Conservation (phyloP, 805 yeast genomes). For the Pichia pseudocactophila region DNA sequence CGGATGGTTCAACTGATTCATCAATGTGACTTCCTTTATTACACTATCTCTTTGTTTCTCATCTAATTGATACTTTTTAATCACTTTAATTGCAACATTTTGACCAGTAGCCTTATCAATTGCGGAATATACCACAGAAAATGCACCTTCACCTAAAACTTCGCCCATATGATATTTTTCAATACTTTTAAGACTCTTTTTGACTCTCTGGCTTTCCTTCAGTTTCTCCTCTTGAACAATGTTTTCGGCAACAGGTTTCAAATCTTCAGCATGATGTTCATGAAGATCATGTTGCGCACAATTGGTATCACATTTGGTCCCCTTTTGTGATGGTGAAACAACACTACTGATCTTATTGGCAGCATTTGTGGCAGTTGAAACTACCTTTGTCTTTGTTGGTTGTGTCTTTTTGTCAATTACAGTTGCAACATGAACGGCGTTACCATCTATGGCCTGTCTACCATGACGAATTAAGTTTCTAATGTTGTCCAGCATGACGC, state of each 20-base stretch:
- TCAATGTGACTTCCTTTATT: constrained; percentile 69
- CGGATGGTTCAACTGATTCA: constrained; percentile 56
- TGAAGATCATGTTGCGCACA: neutral
- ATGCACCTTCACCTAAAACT: constrained; percentile 54
- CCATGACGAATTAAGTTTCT: constrained; percentile 38
- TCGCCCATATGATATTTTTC: constrained; percentile 35
- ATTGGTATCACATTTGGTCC: neutral
- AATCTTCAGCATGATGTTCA: constrained; percentile 18
- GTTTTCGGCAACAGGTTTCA: constrained; percentile 25
- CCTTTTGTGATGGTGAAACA: neutral
- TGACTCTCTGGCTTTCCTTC: constrained; percentile 14
- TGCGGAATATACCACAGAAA: constrained; percentile 46
- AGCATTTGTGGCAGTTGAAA: too few relatives aligned
- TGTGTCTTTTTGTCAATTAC: neutral
- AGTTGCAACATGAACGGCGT: neutral
- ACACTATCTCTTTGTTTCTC: constrained; percentile 57
- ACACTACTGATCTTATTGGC: too few relatives aligned
- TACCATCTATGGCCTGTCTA: constrained; percentile 24
- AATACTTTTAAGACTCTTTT: constrained; percentile 19
- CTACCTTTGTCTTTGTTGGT: too few relatives aligned
- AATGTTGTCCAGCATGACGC: constrained; percentile 21
- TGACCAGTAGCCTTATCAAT: constrained; percentile 30
- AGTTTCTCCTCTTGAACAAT: constrained; percentile 27
- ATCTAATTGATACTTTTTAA: constrained; percentile 63
- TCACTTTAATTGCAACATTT: constrained; percentile 47